Base-by-base conservation (phyloP, 192 early-diverging fungal species). In the Coemansia sp. region DNA sequence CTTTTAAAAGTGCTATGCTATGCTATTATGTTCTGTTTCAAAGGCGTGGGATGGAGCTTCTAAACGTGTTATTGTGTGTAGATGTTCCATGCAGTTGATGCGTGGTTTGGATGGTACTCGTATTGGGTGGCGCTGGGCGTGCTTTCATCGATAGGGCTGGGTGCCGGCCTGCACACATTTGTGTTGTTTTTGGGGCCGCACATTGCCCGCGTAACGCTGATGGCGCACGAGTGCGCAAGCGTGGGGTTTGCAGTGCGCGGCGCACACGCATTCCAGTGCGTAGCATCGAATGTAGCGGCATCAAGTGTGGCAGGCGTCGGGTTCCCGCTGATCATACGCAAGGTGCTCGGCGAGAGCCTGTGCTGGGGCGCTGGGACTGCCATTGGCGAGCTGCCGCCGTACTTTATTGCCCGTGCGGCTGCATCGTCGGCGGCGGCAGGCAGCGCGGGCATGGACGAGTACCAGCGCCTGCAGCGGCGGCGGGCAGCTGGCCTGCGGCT, bases 281-380 rank as follows among this genome's bases (percentile, higher is more conserved):
- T 68, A 1, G 42, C 64, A 4, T 18, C 49, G 16, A 47, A 59
- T 0, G 64, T 44, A 6, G 64, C 80, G 6, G 56, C n/a, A n/a
- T n/a, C 12, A 14, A 2, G 31, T 2, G 12, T 11, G 68, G 0
- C 25, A 67, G 1, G 61, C 88, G 21, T 81, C 90, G 0, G 35
- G 35, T 59, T 94, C 14, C 84, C 69, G 51, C 52, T 70, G 3
- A 89, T 98, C 12, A 83, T 85, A 40, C 42, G 67, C 32, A 92
- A 91, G 61, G 87, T 98, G 2, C 63, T 84, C 31, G 77, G 77
- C 61, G 93, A 95, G 54, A 86, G 84, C 47, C 89, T 95, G 48
- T 94, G 91, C 66, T 98, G 95, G 95, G 95, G 95, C 18, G 67
- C 89, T 30, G 95, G 95, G 30, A 97, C 95, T 0, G 88, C 95